These are phyloP conservation scores for Polytrichum formosum DNA, from an alignment of 225 moss, liverwort and hornwort genomes.

Conservation along the genomic window DNA sequence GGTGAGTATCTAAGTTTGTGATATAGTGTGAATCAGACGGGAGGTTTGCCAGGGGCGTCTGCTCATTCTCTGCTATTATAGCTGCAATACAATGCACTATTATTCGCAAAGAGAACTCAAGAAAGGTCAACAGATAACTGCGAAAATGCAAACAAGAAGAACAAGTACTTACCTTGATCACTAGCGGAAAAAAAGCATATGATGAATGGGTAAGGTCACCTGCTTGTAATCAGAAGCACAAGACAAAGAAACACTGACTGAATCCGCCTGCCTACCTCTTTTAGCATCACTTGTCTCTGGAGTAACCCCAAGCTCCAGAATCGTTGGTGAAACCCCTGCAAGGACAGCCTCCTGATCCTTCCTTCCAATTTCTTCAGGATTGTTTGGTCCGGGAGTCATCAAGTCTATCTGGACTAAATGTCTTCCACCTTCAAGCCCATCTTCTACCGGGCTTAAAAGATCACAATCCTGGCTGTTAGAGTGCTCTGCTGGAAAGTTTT, in stretches of 20 bases:
- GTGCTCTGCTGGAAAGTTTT: conserved; percentile 17
- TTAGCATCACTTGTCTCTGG: conserved; percentile 28
- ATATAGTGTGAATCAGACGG: conserved; percentile 7
- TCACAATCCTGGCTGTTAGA: conserved; percentile 9
- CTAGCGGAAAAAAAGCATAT: not conserved
- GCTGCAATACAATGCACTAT: conserved; percentile 9
- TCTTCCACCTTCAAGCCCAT: conserved; percentile 13
- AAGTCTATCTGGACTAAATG: conserved; percentile 14
- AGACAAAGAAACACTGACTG: not conserved
- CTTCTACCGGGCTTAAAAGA: conserved; percentile 20
- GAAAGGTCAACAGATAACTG: not conserved
- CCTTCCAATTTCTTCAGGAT: conserved; percentile 13
- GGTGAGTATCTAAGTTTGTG: conserved; percentile 18
- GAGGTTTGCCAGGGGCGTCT: conserved; percentile 23
- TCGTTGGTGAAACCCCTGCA: conserved; percentile 16
- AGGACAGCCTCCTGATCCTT: conserved; percentile 19
- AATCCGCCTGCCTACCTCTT: conserved; percentile 22
- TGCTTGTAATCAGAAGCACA: conserved; percentile 3
- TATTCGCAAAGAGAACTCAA: conserved; percentile 5
- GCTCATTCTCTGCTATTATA: conserved; percentile 26
- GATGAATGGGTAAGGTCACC: not conserved
- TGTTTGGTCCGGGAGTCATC: conserved; percentile 15
- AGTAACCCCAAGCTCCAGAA: conserved; percentile 41
- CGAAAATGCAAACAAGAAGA: not conserved
- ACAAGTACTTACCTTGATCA: not conserved